Evolutionary conservation across 2,329 filamentous ascomycete species (phyloP), one percentile per base, ranked within the genome.

Genomic region (Chaetothyriales sp.): DNA sequence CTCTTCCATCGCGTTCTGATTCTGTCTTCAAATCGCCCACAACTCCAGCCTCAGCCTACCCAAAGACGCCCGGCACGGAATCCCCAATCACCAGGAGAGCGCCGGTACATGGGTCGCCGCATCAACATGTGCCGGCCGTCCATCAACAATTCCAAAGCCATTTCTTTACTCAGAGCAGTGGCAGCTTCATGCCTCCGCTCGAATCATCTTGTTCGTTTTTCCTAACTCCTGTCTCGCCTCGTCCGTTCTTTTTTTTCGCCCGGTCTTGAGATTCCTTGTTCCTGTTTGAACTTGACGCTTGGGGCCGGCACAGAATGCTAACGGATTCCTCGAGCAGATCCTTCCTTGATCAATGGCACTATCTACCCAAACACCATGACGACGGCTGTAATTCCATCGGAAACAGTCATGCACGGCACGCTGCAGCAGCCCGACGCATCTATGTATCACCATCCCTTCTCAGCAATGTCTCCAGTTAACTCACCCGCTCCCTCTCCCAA

Each of bases 101-200:
- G 25, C 44, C 19, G 19, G 19, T 22, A 15, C 44, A 13, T 18
- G 10, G 44, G 15, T 5, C n/a, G 44, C 10, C 15, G 25, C 44
- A 10, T 22, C 19, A 22, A 22, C 44, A 10, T 46, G 19, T 46
- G 19, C 19, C 44, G n/a, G 33, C 33, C 10, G 33, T 5, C 33
- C 10, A 40, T 15, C 28, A 19, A 8, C 33, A 18, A 4, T 59
- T 57, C 56, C 58, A 62, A 50, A 56, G 71, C 68, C 66, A 67
- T 70, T 75, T 74, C 65, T 76, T 76, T 69, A 70, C 69, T 70
- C 74, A 74, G 62, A 74, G 70, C 57, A 76, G 71, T 63, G 73
- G 73, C 56, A 73, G 71, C 66, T 76, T 76, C 62, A 66, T 76
- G 59, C 68, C 72, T 65, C 74, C 74, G 66, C 70, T 75, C 61